phyloP scores from a whole-genome alignment of 805 yeast species.

The Candida alai region DNA sequence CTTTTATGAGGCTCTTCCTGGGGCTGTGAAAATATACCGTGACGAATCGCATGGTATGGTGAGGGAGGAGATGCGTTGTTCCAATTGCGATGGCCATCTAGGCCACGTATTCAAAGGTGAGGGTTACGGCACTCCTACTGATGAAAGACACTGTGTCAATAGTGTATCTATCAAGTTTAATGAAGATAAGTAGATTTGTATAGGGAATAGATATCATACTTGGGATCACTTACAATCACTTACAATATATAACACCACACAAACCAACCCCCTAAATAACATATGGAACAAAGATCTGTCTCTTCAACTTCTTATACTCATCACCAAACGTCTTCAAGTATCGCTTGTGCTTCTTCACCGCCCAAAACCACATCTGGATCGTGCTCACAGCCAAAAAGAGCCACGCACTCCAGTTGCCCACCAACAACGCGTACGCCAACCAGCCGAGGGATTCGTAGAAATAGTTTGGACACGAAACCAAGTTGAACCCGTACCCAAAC shows the following conservation, averaged over 20 bases:
- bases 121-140: constrained; percentile 84
- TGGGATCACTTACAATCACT: constrained; percentile 2
- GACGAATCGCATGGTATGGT: constrained; percentile 74
- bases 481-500: constrained; percentile 75
- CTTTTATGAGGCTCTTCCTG: constrained; percentile 85
- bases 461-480: constrained; percentile 91
- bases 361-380: constrained; percentile 89
- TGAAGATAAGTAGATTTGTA: neutral
- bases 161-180: constrained; percentile 72
- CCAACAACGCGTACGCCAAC: constrained; percentile 65
- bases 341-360: constrained; percentile 74
- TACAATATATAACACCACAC: neutral
- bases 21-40: constrained; percentile 56
- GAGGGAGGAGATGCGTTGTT: constrained; percentile 86
- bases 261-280: constrained; percentile 45
- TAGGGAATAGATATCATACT: no score
- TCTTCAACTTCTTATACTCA: constrained; percentile 74
- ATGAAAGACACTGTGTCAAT: constrained; percentile 93
- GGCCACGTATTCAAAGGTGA: constrained; percentile 96
- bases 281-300: constrained; percentile 71
- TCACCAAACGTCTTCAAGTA: constrained; percentile 68
- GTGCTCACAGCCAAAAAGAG: constrained; percentile 69
- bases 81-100: constrained; percentile 86
- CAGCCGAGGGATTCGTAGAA: constrained; percentile 81
- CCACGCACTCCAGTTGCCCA: constrained; percentile 73